Evolutionary conservation across 1,284 basidiomycete genomes (phyloP), one percentile per base, ranked within the genome.

Genomic region (Thelephora terrestris): DNA sequence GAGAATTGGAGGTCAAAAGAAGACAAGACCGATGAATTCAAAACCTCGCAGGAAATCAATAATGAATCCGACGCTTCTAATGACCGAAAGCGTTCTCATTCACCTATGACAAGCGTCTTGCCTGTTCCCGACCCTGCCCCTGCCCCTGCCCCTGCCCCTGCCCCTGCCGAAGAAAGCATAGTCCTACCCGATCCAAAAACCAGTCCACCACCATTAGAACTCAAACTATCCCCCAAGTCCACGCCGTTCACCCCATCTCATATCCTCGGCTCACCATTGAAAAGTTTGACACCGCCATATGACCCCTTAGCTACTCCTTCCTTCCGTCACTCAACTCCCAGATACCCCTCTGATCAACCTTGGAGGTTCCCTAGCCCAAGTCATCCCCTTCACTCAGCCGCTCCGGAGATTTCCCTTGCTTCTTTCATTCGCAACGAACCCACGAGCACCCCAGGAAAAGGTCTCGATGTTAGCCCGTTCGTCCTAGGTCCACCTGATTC

Each of bases 321-420:
- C 5, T 86, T 85, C 63, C 77, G 80, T 38, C 83, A 86, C 58
- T 85, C 81, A 6, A 79, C 83, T 10, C 74, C 78, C 0, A 79
- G 75, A 6, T 71, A 80, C 18, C 80, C 81, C 6, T 81, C 77
- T 17, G 78, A 83, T 53, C 82, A 85, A 51, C 83, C 85, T 5
- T 87, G 84, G 85, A 75, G 80, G 34, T 86, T 78, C 59, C 76
- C 79, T 16, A 83, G 80, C 56, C 80, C 81, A 18, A 81, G 79
- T 47, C 79, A 85, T 58, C 81, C 84, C 3, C 64, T 85, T 32
- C 76, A 83, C 60, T 78, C 76, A 12, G 71, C 63, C 25, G 73
- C 74, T 9, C 74, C 76, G 36, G 79, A 86, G 50, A 57, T 83
- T n/a, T 79, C 79, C 23, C 64, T 85, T 42, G 71, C 73, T 47